Evolutionary conservation across 2,329 filamentous ascomycete species (phyloP).

Genomic region (Monosporascus sp.): DNA sequence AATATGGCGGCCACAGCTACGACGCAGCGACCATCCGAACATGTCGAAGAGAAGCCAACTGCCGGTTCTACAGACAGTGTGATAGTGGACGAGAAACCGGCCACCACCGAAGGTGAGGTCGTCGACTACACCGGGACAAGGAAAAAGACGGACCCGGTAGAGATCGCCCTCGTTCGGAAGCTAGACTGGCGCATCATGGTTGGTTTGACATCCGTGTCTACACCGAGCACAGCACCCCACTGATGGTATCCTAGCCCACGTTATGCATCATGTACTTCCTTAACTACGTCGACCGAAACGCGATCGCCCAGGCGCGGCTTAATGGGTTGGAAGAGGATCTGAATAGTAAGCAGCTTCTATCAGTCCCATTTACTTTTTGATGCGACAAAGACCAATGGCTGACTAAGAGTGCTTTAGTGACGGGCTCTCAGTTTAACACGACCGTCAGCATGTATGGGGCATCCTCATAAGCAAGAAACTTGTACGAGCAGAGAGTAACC

Average conservation of each 20-base stretch:
- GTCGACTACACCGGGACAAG: too few species aligned
- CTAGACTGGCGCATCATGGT: constrained; percentile 28
- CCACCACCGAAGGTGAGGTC: too few species aligned
- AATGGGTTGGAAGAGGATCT: constrained; percentile 28
- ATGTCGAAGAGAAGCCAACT: too few species aligned
- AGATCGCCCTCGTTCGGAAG: constrained; percentile 29
- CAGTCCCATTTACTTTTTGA: too few species aligned
- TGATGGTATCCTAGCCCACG: constrained; percentile 13
- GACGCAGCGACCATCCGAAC: too few species aligned
- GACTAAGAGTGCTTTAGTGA: constrained; percentile 8
- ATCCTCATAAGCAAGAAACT: constrained; percentile 12
- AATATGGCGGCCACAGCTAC: too few species aligned
- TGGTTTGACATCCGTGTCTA: too few species aligned
- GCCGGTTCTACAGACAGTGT: too few species aligned
- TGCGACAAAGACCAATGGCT: constrained; percentile 10
- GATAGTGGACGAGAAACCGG: too few species aligned
- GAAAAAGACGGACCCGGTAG: constrained; percentile 27
- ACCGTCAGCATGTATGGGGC: constrained; percentile 24
- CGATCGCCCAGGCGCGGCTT: constrained; percentile 41
- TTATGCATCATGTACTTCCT: constrained; percentile 24
- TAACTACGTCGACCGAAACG: constrained; percentile 27
- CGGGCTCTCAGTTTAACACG: constrained; percentile 30
- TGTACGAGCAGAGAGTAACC: too few species aligned
- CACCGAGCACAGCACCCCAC: too few species aligned
- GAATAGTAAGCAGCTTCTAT: too few species aligned